Evolutionary conservation across 805 yeast species (phyloP).

Genomic region (Myxozyma udenii): DNA sequence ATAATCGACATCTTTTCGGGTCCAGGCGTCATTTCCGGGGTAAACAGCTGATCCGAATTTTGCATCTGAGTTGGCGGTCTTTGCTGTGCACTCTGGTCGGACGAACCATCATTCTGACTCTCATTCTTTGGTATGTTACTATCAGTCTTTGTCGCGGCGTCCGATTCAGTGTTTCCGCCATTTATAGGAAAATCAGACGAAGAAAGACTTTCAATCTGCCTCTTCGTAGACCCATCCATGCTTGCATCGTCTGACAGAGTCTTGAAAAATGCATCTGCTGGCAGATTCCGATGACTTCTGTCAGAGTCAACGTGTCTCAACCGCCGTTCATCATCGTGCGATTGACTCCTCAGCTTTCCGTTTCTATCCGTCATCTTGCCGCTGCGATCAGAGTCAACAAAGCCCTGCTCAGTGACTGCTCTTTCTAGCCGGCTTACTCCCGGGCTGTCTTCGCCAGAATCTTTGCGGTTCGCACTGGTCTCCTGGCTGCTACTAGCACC

Average conservation of each 20-base stretch:
- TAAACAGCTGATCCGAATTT: slow-evolving; percentile 6
- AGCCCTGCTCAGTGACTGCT: background rate
- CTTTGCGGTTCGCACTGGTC: no score
- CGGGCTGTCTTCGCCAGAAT: background rate
- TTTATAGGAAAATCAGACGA: background rate
- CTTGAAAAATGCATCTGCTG: no score
- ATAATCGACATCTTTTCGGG: slow-evolving; percentile 70
- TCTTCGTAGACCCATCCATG: no score
- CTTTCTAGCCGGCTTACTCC: background rate
- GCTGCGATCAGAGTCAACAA: background rate
- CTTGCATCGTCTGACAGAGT: background rate
- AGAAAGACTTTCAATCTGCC: background rate
- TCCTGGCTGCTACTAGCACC: background rate
- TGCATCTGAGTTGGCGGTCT: background rate
- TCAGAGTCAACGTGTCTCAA: no score
- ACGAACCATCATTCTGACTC: background rate
- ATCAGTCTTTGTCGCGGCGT: background rate
- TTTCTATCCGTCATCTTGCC: background rate
- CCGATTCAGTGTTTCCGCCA: background rate
- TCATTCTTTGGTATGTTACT: no score
- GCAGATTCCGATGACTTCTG: no score
- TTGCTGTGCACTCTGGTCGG: background rate
- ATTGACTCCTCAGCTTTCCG: background rate
- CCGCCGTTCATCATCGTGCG: no score
- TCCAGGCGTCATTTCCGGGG: slow-evolving; percentile 24